Evolutionary conservation across 1,284 basidiomycete species (phyloP), one percentile per base, ranked within the genome.

Genomic region (Tranzscheliella williamsii): DNA sequence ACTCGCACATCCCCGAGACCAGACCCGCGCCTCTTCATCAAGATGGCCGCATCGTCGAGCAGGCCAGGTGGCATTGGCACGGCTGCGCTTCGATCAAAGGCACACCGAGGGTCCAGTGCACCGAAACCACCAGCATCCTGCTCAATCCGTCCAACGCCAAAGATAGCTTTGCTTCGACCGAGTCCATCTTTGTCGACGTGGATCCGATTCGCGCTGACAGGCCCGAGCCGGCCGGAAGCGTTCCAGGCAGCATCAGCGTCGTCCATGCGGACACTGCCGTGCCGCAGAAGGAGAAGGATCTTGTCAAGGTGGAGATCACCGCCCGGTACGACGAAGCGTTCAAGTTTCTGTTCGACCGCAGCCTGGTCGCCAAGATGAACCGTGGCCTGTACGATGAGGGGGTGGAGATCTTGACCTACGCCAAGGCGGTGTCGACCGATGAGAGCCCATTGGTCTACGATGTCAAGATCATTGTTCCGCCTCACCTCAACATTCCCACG

Each of bases 271-370:
- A 29, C 16, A 41, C 30, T 7, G 42, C 51, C 13, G 38, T 43
- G 6, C 43, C 49, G 4, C 44, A 40, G 8, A 43, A 22, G 6
- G 43, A 58, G 29, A 57, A 60, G 40, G 54, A 52, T 15, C 44
- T 62, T 16, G 54, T 72, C 44, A 50, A 58, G 33, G 61, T 72
- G 12, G 57, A 72, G 22, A 52, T 72, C 30, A 69, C 63, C 12
- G 70, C 57, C 7, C 53, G 44, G 20, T 70, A 70, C 49, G 67
- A 67, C 32, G 31, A 62, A 23, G 47, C 48, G 1, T 67, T 60
- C 30, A 57, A 54, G 27, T 51, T 62, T 13, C 51, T 72, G 5
- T 50, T 70, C 11, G 51, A 64, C 17, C 54, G 43, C 15, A 60
- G 61, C 26, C 44, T 65, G 1, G 67, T 72, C 4, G 67, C 61